phyloP scores from a whole-genome alignment of 371 early-diverging fungal species.

The Mortierella sp. region DNA sequence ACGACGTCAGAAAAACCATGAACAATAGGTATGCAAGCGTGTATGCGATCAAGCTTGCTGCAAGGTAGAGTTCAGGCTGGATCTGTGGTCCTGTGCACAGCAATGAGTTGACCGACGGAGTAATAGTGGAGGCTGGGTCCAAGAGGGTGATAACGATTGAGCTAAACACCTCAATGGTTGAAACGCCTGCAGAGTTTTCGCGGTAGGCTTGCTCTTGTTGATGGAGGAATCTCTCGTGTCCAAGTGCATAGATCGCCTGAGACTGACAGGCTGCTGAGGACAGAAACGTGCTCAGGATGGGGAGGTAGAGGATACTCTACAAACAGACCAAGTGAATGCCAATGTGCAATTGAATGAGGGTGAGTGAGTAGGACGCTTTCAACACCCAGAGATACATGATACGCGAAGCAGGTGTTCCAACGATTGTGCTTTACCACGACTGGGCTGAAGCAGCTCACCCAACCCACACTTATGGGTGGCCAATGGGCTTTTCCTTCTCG shows the following conservation, averaged over 20 bases:
- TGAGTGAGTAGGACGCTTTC: no score
- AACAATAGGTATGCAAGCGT: constrained; percentile 70
- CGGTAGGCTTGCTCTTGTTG: constrained; percentile 19
- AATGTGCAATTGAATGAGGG: no score
- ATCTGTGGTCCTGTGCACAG: constrained; percentile 36
- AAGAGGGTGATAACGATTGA: constrained; percentile 25
- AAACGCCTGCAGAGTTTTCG: background rate
- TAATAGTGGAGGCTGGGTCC: constrained; percentile 31
- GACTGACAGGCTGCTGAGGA: constrained; percentile 72
- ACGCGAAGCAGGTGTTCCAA: no score
- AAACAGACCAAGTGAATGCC: background rate
- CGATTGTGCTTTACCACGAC: constrained; percentile 58
- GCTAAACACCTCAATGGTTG: constrained; percentile 8
- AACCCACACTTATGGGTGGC: constrained; percentile 46
- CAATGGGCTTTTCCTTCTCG: constrained; percentile 28
- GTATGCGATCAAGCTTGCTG: constrained; percentile 70
- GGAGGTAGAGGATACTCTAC: constrained; percentile 47
- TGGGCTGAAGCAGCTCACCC: constrained; percentile 70
- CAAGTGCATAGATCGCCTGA: constrained; percentile 42
- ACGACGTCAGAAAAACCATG: constrained; percentile 76
- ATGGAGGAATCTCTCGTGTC: constrained; percentile 14
- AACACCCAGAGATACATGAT: no score
- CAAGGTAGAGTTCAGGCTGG: constrained; percentile 59
- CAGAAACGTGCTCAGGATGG: constrained; percentile 62
- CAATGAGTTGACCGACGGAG: constrained; percentile 13